These are phyloP conservation scores for Auricularia cornea DNA, from an alignment of 768 basidiomycete genomes.

Conservation along the genomic window DNA sequence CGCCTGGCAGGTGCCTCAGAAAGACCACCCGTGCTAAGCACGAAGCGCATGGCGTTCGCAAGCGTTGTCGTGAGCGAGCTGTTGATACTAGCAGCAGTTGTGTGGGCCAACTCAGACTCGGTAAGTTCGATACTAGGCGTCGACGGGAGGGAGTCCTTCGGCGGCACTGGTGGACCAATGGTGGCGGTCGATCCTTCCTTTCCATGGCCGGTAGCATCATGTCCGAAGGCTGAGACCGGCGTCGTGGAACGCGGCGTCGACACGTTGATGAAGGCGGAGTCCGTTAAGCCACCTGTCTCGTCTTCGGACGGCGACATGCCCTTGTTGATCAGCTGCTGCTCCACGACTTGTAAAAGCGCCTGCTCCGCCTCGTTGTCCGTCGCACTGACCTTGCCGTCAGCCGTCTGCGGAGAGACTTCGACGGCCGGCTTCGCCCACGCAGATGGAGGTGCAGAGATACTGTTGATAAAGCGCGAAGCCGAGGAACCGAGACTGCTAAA, in stretches of 20 bases:
- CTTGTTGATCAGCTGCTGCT: slow-evolving; percentile 1
- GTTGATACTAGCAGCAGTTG: neutral
- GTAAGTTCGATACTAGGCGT: neutral
- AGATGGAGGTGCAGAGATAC: slow-evolving; percentile 24
- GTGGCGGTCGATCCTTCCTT: neutral
- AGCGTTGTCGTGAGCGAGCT: slow-evolving; percentile 44
- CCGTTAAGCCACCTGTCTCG: neutral
- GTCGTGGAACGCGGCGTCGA: neutral
- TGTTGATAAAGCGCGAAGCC: slow-evolving; percentile 15
- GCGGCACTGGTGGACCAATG: slow-evolving; percentile 1
- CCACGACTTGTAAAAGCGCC: slow-evolving; percentile 35
- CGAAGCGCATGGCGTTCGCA: slow-evolving; percentile 49
- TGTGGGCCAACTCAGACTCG: neutral
- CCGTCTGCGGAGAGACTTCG: slow-evolving; percentile 41
- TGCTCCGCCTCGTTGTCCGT: slow-evolving; percentile 24
- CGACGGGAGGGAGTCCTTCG: slow-evolving; percentile 3
- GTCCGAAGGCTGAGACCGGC: neutral
- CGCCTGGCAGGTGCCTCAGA: neutral
- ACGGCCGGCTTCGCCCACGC: slow-evolving; percentile 55
- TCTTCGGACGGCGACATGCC: slow-evolving; percentile 1
- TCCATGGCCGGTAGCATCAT: neutral
- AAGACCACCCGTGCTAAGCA: slow-evolving; percentile 33
- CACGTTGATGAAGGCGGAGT: neutral
- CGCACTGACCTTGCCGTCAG: slow-evolving; percentile 39
- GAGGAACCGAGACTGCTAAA: slow-evolving; percentile 9